Evolutionary conservation across 148 eudicot species (phyloP).

Genomic region (Camellia granthamiana): DNA sequence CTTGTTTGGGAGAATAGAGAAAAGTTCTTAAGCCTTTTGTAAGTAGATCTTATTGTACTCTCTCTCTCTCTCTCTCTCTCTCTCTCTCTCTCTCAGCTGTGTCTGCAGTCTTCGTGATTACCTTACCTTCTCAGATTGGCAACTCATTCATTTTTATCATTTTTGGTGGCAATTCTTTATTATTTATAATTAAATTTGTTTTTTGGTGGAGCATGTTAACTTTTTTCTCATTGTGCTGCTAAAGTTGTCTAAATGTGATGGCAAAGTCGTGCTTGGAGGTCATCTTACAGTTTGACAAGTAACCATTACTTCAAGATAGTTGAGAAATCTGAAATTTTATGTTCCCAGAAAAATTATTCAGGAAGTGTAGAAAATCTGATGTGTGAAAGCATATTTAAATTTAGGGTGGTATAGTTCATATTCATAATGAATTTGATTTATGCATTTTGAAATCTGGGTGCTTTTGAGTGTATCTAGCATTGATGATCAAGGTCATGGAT

Average conservation of each 20-base stretch:
- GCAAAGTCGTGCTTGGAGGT: neutral
- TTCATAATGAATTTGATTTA: too few relatives aligned
- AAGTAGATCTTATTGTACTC: neutral
- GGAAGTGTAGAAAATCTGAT: too few relatives aligned
- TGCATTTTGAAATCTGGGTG: too few relatives aligned
- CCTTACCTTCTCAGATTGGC: neutral
- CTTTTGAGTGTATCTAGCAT: too few relatives aligned
- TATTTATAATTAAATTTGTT: neutral
- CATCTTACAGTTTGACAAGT: neutral
- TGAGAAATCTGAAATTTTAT: neutral
- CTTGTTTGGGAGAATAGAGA: neutral
- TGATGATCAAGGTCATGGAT: too few relatives aligned
- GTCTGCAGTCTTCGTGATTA: neutral
- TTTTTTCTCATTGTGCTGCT: neutral
- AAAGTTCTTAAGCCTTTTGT: neutral
- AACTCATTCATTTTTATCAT: neutral
- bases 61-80: neutral
- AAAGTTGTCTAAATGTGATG: neutral
- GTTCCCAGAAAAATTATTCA: neutral
- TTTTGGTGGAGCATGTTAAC: neutral
- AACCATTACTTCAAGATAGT: neutral
- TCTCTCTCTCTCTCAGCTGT: neutral
- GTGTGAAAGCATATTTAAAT: too few relatives aligned
- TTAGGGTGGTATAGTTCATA: too few relatives aligned
- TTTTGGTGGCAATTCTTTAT: constrained; percentile 9